phyloP scores from a whole-genome alignment of 441 rosid genomes.

The Adansonia madagascariensis region DNA sequence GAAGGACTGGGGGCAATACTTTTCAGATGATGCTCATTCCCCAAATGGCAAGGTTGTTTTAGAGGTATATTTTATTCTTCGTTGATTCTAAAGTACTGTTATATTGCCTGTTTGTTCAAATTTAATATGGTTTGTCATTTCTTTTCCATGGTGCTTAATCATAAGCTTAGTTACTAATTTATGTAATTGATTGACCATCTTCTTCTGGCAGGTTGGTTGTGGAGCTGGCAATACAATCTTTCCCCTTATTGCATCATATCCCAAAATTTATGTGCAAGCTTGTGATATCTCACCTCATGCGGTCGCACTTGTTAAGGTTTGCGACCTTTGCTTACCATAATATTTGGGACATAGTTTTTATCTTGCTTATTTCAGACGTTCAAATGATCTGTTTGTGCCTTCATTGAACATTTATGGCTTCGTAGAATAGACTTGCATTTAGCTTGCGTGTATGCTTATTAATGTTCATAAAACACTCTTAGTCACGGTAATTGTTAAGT shows the following conservation, averaged over 20 bases:
- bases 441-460: neutral
- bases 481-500: neutral
- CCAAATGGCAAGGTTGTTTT: slow-evolving; percentile 34
- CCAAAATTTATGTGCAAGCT: slow-evolving; percentile 38
- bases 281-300: slow-evolving; percentile 43
- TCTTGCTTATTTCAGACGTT: slow-evolving; percentile 2
- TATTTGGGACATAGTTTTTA: neutral
- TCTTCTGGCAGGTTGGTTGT: slow-evolving; percentile 37
- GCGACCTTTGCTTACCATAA: neutral
- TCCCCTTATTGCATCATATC: slow-evolving; percentile 41
- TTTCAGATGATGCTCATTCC: slow-evolving; percentile 30
- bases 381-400: neutral
- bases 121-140: neutral
- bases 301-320: slow-evolving; percentile 38
- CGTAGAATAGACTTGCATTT: neutral
- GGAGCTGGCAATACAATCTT: slow-evolving; percentile 44
- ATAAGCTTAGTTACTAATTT: neutral
- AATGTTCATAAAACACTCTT: slow-evolving; percentile 1
- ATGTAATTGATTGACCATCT: slow-evolving; percentile 2
- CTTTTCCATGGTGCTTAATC: neutral
- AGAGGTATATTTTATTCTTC: slow-evolving; percentile 31
- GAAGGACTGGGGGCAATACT: slow-evolving; percentile 44
- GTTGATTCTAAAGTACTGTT: slow-evolving; percentile 7
- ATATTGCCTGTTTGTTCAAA: slow-evolving; percentile 9
- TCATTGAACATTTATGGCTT: neutral